phyloP scores from a whole-genome alignment of 2,329 filamentous ascomycete genomes.

The Ilyonectria mors-panacis region DNA sequence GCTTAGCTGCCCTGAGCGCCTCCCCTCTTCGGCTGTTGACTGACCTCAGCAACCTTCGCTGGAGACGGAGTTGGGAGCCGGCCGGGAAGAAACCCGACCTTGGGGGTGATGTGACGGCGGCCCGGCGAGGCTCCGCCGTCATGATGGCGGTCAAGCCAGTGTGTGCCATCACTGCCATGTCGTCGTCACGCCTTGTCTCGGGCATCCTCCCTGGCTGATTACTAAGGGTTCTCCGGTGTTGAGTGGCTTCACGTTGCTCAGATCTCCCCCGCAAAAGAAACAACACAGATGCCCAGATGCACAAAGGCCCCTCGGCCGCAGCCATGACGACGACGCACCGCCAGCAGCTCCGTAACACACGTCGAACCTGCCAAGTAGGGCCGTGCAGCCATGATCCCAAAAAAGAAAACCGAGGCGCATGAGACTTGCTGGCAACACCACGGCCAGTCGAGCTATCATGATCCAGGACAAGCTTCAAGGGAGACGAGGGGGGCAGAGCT shows the following conservation, averaged over 20 bases:
- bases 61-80: conserved; percentile 17
- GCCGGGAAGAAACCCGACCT: conserved; percentile 30
- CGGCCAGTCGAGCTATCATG: conserved; percentile 4
- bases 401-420: conserved; percentile 21
- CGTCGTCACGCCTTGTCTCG: conserved; percentile 6
- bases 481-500: neutral
- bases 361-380: neutral
- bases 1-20: neutral
- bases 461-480: neutral
- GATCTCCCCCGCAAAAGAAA: conserved; percentile 9
- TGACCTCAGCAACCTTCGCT: conserved; percentile 1
- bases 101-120: conserved; percentile 11
- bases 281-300: conserved; percentile 9
- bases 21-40: neutral
- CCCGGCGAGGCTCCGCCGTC: conserved; percentile 5
- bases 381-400: conserved; percentile 2
- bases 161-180: neutral
- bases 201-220: conserved; percentile 3
- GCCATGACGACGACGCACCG: conserved; percentile 1
- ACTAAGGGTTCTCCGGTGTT: neutral
- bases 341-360: conserved; percentile 1
- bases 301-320: neutral
- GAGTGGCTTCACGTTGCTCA: neutral
- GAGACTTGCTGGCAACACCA: conserved; percentile 22
- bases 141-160: conserved; percentile 15